A percentile compares a stretch with the other conserved stretches of the same genome.
phyloP scores from a whole-genome alignment of 2,329 filamentous ascomycete genomes.

The Dryadomyces quercivorus region DNA sequence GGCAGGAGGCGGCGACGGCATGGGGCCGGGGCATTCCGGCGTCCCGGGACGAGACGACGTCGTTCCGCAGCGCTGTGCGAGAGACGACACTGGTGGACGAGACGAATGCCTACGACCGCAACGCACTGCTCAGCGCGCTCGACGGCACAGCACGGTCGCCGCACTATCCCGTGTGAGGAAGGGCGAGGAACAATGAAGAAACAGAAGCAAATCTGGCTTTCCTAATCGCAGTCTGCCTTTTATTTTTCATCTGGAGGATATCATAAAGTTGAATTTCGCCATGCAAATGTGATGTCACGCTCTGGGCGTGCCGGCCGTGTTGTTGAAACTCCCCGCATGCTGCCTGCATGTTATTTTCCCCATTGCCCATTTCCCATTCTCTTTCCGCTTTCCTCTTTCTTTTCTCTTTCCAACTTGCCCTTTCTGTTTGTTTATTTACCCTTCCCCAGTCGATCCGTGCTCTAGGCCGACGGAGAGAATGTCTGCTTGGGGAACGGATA shows the following conservation, averaged over 20 bases:
- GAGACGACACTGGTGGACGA: constrained; percentile 11
- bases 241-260: constrained; percentile 11
- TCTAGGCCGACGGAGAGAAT: constrained; percentile 39
- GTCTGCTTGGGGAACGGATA: constrained; percentile 75
- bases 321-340: constrained; percentile 18
- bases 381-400: too few relatives aligned
- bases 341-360: not conserved
- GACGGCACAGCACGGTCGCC: not conserved
- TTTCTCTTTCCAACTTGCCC: not conserved
- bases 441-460: not conserved
- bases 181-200: not conserved
- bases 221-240: not conserved
- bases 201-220: not conserved
- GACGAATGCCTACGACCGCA: constrained; percentile 13
- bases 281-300: constrained; percentile 1
- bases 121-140: constrained; percentile 13
- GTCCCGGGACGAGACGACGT: constrained; percentile 13
- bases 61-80: constrained; percentile 13
- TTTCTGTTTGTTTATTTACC: not conserved
- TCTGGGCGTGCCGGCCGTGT: constrained; percentile 7
- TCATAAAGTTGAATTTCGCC: constrained; percentile 22
- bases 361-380: too few relatives aligned
- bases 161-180: not conserved
- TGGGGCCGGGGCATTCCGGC: constrained; percentile 12
- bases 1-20: constrained; percentile 13